phyloP scores from a whole-genome alignment of 805 yeast species.

The Danielia oregonensis region DNA sequence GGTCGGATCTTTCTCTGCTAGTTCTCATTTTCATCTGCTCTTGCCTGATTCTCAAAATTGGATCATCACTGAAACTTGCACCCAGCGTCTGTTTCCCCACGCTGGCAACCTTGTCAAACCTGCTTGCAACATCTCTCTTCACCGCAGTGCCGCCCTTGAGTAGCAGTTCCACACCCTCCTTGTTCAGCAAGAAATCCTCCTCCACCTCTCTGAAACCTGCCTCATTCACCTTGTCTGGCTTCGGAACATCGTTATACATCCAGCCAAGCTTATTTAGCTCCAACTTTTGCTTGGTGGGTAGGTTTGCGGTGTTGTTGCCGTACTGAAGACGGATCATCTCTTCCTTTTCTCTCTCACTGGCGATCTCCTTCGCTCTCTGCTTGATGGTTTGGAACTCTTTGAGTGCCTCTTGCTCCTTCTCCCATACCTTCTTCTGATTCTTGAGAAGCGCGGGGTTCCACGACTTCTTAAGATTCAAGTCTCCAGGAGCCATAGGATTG shows the following conservation, averaged over 20 bases:
- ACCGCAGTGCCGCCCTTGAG: conserved; percentile 50
- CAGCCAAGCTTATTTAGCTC: conserved; percentile 59
- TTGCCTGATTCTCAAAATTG: conserved; percentile 42
- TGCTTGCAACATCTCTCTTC: conserved; percentile 21
- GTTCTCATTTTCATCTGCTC: conserved; percentile 18
- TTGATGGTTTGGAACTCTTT: conserved; percentile 64
- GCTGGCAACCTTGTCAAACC: conserved; percentile 22
- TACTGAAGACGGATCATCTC: conserved; percentile 49
- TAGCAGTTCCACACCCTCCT: conserved; percentile 45
- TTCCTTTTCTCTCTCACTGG: conserved; percentile 55
- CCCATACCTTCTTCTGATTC: conserved; percentile 84
- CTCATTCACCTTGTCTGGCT: conserved; percentile 24
- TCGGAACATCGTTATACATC: conserved; percentile 71
- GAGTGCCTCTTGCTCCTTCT: conserved; percentile 70
- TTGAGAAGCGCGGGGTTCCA: conserved; percentile 92
- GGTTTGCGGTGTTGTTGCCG: conserved; percentile 33
- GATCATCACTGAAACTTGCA: conserved; percentile 42
- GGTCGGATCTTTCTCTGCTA: background rate
- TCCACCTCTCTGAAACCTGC: conserved; percentile 35
- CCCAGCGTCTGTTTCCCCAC: conserved; percentile 18
- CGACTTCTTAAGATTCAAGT: conserved; percentile 85
- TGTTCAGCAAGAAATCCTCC: conserved; percentile 27
- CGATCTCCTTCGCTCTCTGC: conserved; percentile 61
- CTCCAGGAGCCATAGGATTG: conserved; percentile 51
- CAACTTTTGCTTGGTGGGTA: conserved; percentile 31